Evolutionary conservation across 2,329 filamentous ascomycete species (phyloP), one percentile per base, ranked within the genome.

Genomic region (Lachnellula hyalina): DNA sequence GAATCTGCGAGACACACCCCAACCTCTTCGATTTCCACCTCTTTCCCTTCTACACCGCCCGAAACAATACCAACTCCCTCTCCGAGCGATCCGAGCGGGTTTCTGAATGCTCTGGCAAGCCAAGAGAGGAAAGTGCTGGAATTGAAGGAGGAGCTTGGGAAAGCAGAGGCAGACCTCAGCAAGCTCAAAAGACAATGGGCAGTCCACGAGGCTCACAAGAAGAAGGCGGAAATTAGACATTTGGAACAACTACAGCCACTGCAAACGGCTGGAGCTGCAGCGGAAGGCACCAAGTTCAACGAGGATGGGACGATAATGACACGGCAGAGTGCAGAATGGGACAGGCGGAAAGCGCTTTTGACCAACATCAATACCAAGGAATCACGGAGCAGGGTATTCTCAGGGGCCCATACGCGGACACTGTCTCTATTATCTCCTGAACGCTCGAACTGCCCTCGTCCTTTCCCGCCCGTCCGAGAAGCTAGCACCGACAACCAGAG

Each of bases 101-200:
- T 96, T 65, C 85, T 99, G 61, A 92, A 90, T 58, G 88, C 92
- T 54, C 87, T 99, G 65, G 94, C 94, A 45, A 86, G 90, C 14
- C 92, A 97, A 73, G 94, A 99, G 74, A 82, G 94, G 54, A 85
- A 84, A 62, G 93, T 99, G 1, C 75, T 99, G 54, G 94, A 97
- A 72, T 76, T 99, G 51, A 87, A 86, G 56, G 94, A 99, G 70
- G 93, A 97, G 71, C 77, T 99, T n/a, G 75, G 77, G 23, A 86
- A 85, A 56, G 93, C 94, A 5, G 93, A 99, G 69, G 74, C 76
- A 12, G 88, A 96, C 47, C 76, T 99, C 41, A 76, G 77, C 47
- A 81, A 76, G 42, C 76, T 99, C 58, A 97, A 96, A 76, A 86
- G 82, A 65, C 87, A 91, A 71, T 97, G 90, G 86, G 82, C 89